A percentile compares a stretch with the other conserved stretches of the same genome.
These are phyloP conservation scores for Ascochyta clinopodiicola DNA, from an alignment of 2,329 filamentous ascomycete species.

Conservation along the genomic window DNA sequence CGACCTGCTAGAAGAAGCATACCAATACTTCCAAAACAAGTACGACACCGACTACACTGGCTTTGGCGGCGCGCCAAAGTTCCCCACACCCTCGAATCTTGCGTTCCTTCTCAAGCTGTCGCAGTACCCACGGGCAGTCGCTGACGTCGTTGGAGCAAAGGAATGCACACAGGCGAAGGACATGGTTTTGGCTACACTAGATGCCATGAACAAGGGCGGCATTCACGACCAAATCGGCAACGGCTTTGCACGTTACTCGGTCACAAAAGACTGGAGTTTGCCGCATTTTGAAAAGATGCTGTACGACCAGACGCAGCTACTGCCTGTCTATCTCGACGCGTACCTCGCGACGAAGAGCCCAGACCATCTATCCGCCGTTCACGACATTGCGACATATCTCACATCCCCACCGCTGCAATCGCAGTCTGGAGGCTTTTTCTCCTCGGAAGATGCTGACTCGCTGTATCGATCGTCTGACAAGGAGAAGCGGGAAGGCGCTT, in stretches of 20 bases:
- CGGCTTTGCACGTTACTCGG: constrained; percentile 84
- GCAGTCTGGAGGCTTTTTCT: constrained; percentile 76
- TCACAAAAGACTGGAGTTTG: constrained; percentile 89
- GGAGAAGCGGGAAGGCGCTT: constrained; percentile 89
- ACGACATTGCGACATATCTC: constrained; percentile 87
- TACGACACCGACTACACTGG: constrained; percentile 55
- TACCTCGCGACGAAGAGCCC: constrained; percentile 73
- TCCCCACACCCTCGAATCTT: constrained; percentile 85
- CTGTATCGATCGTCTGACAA: constrained; percentile 73
- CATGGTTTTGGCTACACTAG: constrained; percentile 82
- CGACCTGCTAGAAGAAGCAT: constrained; percentile 90
- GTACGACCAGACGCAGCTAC: constrained; percentile 86
- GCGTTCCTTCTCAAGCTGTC: constrained; percentile 79
- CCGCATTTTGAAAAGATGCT: constrained; percentile 98
- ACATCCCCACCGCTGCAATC: constrained; percentile 73
- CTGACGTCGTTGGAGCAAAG: constrained; percentile 83
- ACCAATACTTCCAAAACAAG: constrained; percentile 51
- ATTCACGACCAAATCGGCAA: constrained; percentile 79
- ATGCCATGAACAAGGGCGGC: constrained; percentile 75
- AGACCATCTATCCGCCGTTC: constrained; percentile 78
- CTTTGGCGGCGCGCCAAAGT: constrained; percentile 80
- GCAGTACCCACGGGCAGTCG: constrained; percentile 73
- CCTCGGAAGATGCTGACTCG: constrained; percentile 91
- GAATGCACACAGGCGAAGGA: constrained; percentile 76
- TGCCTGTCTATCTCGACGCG: constrained; percentile 84